Percentiles rank a stretch among this genome's conserved stretches.
Evolutionary conservation across 441 rosid genomes (phyloP).

Genomic region (Metrosideros polymorpha): DNA sequence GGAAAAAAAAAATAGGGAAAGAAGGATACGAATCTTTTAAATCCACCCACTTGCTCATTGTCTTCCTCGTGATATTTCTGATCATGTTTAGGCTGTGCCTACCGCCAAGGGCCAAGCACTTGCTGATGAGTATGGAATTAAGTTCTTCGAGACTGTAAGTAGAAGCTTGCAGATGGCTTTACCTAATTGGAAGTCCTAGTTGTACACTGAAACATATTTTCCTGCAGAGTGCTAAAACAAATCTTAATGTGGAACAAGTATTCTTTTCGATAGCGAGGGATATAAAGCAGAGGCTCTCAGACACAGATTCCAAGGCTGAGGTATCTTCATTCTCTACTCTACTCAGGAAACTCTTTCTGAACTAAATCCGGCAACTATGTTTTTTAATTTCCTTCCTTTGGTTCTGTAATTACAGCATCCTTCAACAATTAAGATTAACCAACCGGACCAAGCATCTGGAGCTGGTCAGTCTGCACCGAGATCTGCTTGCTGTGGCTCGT

Average conservation of each 20-base stretch:
- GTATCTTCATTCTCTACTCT: conserved; percentile 13
- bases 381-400: neutral
- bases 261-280: conserved; percentile 77
- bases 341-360: neutral
- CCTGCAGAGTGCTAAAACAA: conserved; percentile 72
- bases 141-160: conserved; percentile 81
- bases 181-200: neutral
- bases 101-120: conserved; percentile 76
- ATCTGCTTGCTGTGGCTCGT: conserved; percentile 52
- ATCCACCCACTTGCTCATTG: neutral
- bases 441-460: conserved; percentile 36
- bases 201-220: neutral
- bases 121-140: conserved; percentile 75
- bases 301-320: conserved; percentile 56
- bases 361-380: neutral
- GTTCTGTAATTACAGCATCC: conserved; percentile 25
- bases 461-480: conserved; percentile 34
- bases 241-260: conserved; percentile 68
- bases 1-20: neutral
- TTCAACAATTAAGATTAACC: conserved; percentile 38
- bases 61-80: neutral
- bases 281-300: conserved; percentile 69
- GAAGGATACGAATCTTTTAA: neutral
- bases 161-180: neutral
- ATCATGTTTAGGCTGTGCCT: conserved; percentile 40